Conservation (phyloP, 2,329 filamentous ascomycete species). For the Pseudogymnoascus pannorum region DNA sequence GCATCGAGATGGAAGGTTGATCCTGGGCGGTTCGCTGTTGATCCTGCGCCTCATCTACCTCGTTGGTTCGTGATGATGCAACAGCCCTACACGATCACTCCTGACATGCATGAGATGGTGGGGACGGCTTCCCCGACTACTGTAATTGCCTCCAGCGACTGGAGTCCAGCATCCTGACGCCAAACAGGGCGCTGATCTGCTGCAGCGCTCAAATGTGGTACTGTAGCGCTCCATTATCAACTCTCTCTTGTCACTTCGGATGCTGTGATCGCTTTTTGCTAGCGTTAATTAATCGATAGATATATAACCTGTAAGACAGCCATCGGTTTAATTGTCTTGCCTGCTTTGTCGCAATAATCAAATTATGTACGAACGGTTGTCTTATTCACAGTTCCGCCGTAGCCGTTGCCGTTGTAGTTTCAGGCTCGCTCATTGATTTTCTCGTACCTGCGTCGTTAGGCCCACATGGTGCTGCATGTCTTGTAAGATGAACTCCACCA, state of each 20-base stretch:
- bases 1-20: neutral
- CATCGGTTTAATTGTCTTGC: neutral
- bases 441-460: conserved; percentile 4
- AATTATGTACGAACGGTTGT: neutral
- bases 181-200: neutral
- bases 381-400: conserved; percentile 1
- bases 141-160: neutral
- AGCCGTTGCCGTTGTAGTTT: neutral
- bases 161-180: neutral
- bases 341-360: neutral
- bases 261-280: neutral
- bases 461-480: conserved; percentile 7
- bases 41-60: conserved; percentile 3
- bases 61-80: conserved; percentile 2
- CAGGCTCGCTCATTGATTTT: neutral
- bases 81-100: conserved; percentile 8
- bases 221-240: neutral
- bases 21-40: neutral
- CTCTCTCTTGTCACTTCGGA: neutral
- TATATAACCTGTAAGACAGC: neutral
- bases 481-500: conserved; percentile 8
- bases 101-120: conserved; percentile 6
- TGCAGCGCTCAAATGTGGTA: neutral
- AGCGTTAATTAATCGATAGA: neutral
- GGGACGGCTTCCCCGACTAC: conserved; percentile 1